phyloP scores from a whole-genome alignment of 495 filamentous ascomycete species.

The Trichoderma parareesei region DNA sequence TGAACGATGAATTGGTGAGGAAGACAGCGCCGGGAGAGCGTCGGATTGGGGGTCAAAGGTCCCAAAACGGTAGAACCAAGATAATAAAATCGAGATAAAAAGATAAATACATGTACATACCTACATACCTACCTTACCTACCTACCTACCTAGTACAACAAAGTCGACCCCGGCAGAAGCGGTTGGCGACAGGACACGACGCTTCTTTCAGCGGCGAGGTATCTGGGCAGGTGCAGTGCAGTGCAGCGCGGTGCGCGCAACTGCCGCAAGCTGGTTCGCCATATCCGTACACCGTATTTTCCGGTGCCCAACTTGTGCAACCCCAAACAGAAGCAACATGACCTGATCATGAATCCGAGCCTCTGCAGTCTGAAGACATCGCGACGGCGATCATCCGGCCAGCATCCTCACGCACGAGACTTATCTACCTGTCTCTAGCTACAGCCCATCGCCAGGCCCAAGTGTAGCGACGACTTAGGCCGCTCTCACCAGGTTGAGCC shows the following conservation, averaged over 20 bases:
- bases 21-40: too few relatives aligned
- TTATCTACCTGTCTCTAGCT: neutral
- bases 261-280: neutral
- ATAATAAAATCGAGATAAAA: too few relatives aligned
- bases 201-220: neutral
- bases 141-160: neutral
- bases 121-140: too few relatives aligned
- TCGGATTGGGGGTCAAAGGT: too few relatives aligned
- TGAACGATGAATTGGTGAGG: too few relatives aligned
- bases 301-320: neutral
- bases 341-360: neutral
- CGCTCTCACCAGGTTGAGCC: neutral
- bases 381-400: neutral
- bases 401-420: neutral
- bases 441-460: neutral
- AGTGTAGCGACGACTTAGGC: neutral
- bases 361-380: neutral
- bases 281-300: slow-evolving; percentile 4
- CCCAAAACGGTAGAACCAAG: too few relatives aligned
- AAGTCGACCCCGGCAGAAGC: neutral
- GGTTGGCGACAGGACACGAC: neutral
- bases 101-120: too few relatives aligned
- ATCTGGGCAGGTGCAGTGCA: too few relatives aligned
- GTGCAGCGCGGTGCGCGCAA: neutral
- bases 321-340: neutral